Conservation (phyloP, 2,329 filamentous ascomycete genomes). For the Aspergillus tamarii region DNA sequence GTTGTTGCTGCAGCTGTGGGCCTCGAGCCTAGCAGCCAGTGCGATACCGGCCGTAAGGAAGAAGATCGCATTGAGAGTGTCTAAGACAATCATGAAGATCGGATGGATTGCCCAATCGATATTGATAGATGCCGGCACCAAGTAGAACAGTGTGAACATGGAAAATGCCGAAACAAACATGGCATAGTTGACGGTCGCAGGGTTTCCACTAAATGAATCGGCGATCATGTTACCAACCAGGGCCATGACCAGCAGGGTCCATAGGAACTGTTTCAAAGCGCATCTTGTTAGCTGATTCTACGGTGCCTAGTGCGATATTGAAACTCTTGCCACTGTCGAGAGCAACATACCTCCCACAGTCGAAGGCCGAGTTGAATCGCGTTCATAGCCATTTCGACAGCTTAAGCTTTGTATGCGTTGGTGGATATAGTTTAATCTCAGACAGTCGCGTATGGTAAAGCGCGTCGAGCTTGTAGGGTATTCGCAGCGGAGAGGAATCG, state of each 20-base stretch:
- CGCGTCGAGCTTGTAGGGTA: neutral
- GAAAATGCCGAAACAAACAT: slow-evolving; percentile 54
- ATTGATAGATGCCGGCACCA: slow-evolving; percentile 48
- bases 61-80: slow-evolving; percentile 53
- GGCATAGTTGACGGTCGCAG: slow-evolving; percentile 59
- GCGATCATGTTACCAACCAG: slow-evolving; percentile 67
- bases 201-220: slow-evolving; percentile 55
- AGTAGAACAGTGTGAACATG: slow-evolving; percentile 53
- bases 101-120: slow-evolving; percentile 45
- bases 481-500: neutral
- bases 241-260: slow-evolving; percentile 62
- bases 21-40: slow-evolving; percentile 50
- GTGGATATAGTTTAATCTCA: neutral
- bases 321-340: neutral
- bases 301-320: neutral
- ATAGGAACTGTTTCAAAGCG: slow-evolving; percentile 55
- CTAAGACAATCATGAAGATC: slow-evolving; percentile 47
- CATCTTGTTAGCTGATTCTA: slow-evolving; percentile 6
- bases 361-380: slow-evolving; percentile 36
- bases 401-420: slow-evolving; percentile 7
- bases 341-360: slow-evolving; percentile 33
- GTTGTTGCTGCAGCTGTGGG: slow-evolving; percentile 49
- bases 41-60: slow-evolving; percentile 53
- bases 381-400: slow-evolving; percentile 29
- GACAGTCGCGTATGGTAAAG: neutral